Percentiles rank a stretch among this genome's conserved stretches.
Evolutionary conservation across 2,329 filamentous ascomycete species (phyloP).

Genomic region (Alternaria sp.): DNA sequence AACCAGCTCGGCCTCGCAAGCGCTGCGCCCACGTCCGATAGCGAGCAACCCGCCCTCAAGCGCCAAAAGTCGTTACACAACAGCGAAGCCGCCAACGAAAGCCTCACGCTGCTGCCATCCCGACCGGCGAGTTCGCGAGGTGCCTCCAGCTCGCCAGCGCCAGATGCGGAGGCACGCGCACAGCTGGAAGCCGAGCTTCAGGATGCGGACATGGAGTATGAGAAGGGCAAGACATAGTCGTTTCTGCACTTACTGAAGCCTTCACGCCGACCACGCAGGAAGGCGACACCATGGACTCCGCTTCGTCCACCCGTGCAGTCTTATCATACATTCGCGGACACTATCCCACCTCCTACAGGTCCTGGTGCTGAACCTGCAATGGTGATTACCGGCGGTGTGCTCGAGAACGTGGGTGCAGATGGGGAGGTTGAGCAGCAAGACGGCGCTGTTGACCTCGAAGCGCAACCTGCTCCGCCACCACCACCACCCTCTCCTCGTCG

Average conservation of each 20-base stretch:
- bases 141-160: slow-evolving; percentile 7
- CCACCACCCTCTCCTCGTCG: not conserved
- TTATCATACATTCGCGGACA: slow-evolving; percentile 1
- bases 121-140: slow-evolving; percentile 6
- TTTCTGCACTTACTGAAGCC: slow-evolving; percentile 1
- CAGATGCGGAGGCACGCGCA: slow-evolving; percentile 33
- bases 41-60: slow-evolving; percentile 36
- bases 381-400: not conserved
- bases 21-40: slow-evolving; percentile 4
- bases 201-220: slow-evolving; percentile 35
- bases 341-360: not conserved
- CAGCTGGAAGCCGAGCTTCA: slow-evolving; percentile 44
- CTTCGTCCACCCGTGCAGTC: not conserved
- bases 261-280: not conserved
- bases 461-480: not conserved
- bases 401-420: slow-evolving; percentile 1
- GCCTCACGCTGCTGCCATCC: not conserved
- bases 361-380: not conserved
- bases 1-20: slow-evolving; percentile 27
- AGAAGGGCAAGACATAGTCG: slow-evolving; percentile 35
- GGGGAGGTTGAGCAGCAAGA: not conserved
- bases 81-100: slow-evolving; percentile 1
- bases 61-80: slow-evolving; percentile 33
- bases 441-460: slow-evolving; percentile 5
- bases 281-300: not conserved